A percentile compares a stretch with the other conserved stretches of the same genome.
These are phyloP conservation scores for Antrodiella citrinella DNA, from an alignment of 768 basidiomycete genomes.

Conservation along the genomic window DNA sequence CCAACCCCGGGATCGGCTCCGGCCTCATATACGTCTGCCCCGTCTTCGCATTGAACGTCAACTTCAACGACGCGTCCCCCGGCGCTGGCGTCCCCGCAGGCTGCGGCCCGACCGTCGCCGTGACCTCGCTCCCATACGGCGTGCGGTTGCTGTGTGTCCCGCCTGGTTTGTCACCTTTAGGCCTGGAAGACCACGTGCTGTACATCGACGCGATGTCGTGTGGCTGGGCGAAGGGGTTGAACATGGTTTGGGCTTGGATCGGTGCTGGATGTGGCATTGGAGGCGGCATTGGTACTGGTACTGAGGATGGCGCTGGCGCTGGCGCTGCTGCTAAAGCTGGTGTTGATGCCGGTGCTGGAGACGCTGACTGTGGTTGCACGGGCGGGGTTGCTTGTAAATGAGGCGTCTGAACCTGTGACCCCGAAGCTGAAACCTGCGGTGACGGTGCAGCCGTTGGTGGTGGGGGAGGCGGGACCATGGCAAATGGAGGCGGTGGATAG, in stretches of 20 bases:
- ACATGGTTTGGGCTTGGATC: not conserved
- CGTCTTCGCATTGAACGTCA: slow-evolving; percentile 7
- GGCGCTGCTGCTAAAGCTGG: not conserved
- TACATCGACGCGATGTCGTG: slow-evolving; percentile 3
- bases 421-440: too few relatives aligned
- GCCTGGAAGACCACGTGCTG: slow-evolving; percentile 3
- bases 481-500: slow-evolving; percentile 7
- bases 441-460: too few relatives aligned
- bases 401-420: too few relatives aligned
- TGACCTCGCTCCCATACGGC: not conserved
- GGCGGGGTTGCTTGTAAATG: not conserved
- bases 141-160: not conserved
- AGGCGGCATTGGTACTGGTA: not conserved
- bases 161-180: not conserved
- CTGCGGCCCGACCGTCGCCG: not conserved
- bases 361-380: not conserved
- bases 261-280: slow-evolving; percentile 1
- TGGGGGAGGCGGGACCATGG: too few relatives aligned
- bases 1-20: too few relatives aligned
- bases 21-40: slow-evolving; percentile 5
- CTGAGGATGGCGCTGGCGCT: not conserved
- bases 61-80: not conserved
- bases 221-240: slow-evolving; percentile 1
- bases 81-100: too few relatives aligned
- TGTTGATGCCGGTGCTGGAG: not conserved